Evolutionary conservation across 108 stramenopile species (phyloP), one percentile per base, ranked within the genome.

Genomic region (Schizochytrium sp.): DNA sequence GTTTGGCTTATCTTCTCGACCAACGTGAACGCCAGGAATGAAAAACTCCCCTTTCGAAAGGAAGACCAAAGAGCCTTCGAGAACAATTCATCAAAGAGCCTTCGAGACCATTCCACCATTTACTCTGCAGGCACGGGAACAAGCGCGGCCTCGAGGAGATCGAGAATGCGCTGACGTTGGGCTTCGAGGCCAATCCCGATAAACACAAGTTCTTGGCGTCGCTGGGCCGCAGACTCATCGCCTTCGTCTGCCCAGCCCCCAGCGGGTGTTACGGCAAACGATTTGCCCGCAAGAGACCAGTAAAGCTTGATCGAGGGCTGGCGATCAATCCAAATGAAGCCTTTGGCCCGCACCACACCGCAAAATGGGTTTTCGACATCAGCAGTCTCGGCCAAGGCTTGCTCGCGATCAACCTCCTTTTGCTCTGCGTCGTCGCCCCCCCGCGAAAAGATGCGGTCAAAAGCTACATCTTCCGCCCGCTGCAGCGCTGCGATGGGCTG

Each of bases 251-350:
- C 55, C 76, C 76, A 83, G 28, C 4, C 3, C 12, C 76, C 76
- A 12, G 45, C 51, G 6, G 76, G 76, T 43, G 51, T 53, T 43
- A 83, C 76, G 28, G 48, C 45, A 34, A 83, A 83, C 0, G 45
- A 53, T 23, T 83, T 83, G 25, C 76, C 76, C n/a, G 76, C 76
- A 23, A 53, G 76, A 3, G 76, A 83, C 76, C 76, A 83, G 76
- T 83, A 83, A 12, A 83, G n/a, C 51, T 83, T 83, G 6, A 18
- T 12, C 51, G 45, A 53, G 6, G 45, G 76, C n/a, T 83, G 76
- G 48, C 48, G 48, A 45, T 53, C 76, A 16, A 83, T 47, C 48
- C 45, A 83, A 34, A 83, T 53, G 28, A 83, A 83, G 5, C 76
- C 76, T 34, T 83, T 83, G 25, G 76, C 19, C 6, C 76, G 45